Percentiles rank a stretch among this genome's conserved stretches.
phyloP scores from a whole-genome alignment of 495 filamentous ascomycete genomes.

The Patellaria atrata region DNA sequence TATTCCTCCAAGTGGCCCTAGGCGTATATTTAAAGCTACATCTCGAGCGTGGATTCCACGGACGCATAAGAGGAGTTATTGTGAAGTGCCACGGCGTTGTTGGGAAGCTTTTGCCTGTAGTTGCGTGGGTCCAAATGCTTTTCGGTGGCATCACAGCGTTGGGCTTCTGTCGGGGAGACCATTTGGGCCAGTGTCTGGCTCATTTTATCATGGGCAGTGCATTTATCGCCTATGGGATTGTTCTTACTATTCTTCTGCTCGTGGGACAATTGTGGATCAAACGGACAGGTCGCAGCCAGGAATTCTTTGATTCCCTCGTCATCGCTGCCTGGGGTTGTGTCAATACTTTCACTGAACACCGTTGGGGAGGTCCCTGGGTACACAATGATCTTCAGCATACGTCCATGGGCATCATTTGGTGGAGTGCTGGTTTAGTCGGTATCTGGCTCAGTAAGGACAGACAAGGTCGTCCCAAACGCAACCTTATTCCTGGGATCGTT shows the following conservation, averaged over 20 bases:
- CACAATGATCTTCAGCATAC: slow-evolving; percentile 94
- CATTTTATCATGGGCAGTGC: slow-evolving; percentile 98
- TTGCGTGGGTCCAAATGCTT: slow-evolving; percentile 88
- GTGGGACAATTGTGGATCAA: slow-evolving; percentile 81
- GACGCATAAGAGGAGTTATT: slow-evolving; percentile 54
- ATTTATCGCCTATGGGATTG: slow-evolving; percentile 86
- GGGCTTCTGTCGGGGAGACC: slow-evolving; percentile 89
- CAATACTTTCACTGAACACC: slow-evolving; percentile 96
- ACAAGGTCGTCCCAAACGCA: slow-evolving; percentile 75
- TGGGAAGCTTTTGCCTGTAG: slow-evolving; percentile 75
- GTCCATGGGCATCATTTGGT: slow-evolving; percentile 95
- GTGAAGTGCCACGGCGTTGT: slow-evolving; percentile 64
- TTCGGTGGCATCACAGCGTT: slow-evolving; percentile 88
- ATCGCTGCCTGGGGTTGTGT: slow-evolving; percentile 92
- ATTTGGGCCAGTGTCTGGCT: slow-evolving; percentile 82
- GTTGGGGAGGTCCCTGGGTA: slow-evolving; percentile 85
- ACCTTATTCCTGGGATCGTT: slow-evolving; percentile 82
- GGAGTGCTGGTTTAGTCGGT: slow-evolving; percentile 80
- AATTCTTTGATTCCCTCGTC: slow-evolving; percentile 88
- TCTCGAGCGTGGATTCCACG: slow-evolving; percentile 68
- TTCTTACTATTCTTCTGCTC: slow-evolving; percentile 73
- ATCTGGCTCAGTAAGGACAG: slow-evolving; percentile 79
- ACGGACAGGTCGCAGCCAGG: slow-evolving; percentile 75
- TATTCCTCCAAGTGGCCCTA: slow-evolving; percentile 60
- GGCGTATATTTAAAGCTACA: slow-evolving; percentile 86